Evolutionary conservation across 2,329 filamentous ascomycete species (phyloP).

Genomic region (Ambrosiella cleistominuta): DNA sequence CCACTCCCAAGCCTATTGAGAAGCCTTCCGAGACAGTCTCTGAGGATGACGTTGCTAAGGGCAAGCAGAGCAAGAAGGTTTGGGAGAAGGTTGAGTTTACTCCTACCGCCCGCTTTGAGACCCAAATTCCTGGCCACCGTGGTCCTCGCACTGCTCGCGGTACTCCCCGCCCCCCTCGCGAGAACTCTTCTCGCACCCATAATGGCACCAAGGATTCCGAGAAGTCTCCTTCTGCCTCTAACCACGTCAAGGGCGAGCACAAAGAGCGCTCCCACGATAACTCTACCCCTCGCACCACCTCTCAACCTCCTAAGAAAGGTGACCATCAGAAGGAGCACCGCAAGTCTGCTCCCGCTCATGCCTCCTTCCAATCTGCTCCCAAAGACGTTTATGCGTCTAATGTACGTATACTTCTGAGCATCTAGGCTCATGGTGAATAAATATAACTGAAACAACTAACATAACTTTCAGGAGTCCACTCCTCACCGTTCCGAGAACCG

Average conservation of each 20-base stretch:
- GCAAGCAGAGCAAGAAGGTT: constrained; percentile 53
- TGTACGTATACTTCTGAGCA: constrained; percentile 21
- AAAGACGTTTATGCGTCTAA: constrained; percentile 23
- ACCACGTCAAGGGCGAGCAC: constrained; percentile 11
- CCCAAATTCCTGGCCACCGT: constrained; percentile 46
- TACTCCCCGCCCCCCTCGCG: constrained; percentile 21
- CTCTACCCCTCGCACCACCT: constrained; percentile 19
- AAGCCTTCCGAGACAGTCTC: constrained; percentile 39
- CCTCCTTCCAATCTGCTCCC: constrained; percentile 18
- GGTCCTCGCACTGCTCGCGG: constrained; percentile 31
- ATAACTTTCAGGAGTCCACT: constrained; percentile 5
- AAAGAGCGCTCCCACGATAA: constrained; percentile 10
- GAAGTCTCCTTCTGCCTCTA: constrained; percentile 20
- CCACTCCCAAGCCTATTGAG: constrained; percentile 32
- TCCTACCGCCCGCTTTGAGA: constrained; percentile 73
- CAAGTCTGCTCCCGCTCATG: constrained; percentile 23
- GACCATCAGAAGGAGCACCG: constrained; percentile 27
- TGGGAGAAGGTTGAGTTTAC: constrained; percentile 76
- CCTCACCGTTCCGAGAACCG: constrained; percentile 20
- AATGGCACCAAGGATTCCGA: constrained; percentile 20
- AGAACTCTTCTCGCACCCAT: constrained; percentile 18
- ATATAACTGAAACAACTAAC: neutral
- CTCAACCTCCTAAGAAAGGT: constrained; percentile 23
- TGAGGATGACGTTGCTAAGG: constrained; percentile 33
- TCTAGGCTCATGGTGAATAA: neutral